phyloP scores from a whole-genome alignment of 768 basidiomycete species.

The Saitozyma podzolica region DNA sequence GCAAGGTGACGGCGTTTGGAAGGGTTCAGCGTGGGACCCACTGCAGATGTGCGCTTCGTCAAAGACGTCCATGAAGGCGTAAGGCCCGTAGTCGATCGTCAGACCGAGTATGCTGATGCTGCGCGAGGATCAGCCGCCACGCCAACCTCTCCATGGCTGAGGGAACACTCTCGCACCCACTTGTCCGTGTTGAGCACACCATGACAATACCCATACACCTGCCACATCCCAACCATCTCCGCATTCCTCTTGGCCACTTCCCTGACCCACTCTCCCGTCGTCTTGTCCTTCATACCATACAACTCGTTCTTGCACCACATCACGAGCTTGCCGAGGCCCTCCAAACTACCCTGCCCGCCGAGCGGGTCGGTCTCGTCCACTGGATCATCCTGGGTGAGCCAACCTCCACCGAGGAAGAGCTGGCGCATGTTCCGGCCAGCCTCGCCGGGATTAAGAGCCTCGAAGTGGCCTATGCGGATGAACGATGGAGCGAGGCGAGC shows the following conservation, averaged over 20 bases:
- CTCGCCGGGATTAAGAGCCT: constrained; percentile 68
- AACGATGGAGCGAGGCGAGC: constrained; percentile 86
- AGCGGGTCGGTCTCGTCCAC: constrained; percentile 17
- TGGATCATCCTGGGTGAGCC: constrained; percentile 54
- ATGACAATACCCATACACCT: constrained; percentile 62
- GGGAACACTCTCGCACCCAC: background rate
- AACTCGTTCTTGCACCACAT: constrained; percentile 63
- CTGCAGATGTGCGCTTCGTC: constrained; percentile 81
- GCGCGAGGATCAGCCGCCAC: background rate
- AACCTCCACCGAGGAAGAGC: constrained; percentile 65
- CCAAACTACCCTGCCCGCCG: constrained; percentile 65
- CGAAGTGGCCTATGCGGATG: constrained; percentile 86
- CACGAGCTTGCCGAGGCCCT: constrained; percentile 70
- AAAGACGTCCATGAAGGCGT: constrained; percentile 93
- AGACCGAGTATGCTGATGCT: constrained; percentile 55
- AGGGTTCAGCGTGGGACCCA: constrained; percentile 18
- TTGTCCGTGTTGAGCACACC: constrained; percentile 98
- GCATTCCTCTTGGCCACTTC: constrained; percentile 84
- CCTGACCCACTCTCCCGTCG: constrained; percentile 60
- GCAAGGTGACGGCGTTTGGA: constrained; percentile 1
- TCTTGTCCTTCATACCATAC: constrained; percentile 65
- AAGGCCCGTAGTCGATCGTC: constrained; percentile 68
- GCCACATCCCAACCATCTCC: constrained; percentile 92
- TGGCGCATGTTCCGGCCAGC: constrained; percentile 20
- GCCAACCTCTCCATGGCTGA: background rate